Percentiles rank a stretch among this genome's conserved stretches.
phyloP scores from a whole-genome alignment of 768 basidiomycete genomes.

The Pholiota molesta region DNA sequence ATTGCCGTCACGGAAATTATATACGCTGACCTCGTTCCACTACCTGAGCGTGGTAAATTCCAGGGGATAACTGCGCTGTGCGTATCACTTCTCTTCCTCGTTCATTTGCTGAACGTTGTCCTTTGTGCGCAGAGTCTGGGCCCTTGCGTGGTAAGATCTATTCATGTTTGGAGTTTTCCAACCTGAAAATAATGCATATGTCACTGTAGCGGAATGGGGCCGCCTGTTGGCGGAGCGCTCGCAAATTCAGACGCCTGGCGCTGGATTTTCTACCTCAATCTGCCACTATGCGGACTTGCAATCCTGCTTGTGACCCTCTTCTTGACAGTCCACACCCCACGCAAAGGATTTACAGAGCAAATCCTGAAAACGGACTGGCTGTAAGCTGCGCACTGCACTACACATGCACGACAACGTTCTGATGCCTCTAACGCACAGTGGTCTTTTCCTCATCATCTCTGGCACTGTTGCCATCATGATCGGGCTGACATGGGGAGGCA shows the following conservation, averaged over 20 bases:
- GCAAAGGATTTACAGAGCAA: too few relatives aligned
- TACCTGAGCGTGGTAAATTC: slow-evolving; percentile 5
- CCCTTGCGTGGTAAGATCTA: too few relatives aligned
- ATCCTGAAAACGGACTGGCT: slow-evolving; percentile 6
- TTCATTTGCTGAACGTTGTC: too few relatives aligned
- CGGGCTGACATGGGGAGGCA: slow-evolving; percentile 7
- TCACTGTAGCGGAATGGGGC: slow-evolving; percentile 6
- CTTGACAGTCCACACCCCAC: slow-evolving; percentile 1
- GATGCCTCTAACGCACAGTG: slow-evolving; percentile 1
- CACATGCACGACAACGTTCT: neutral
- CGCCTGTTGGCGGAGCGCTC: slow-evolving; percentile 6
- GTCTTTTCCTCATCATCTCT: slow-evolving; percentile 1
- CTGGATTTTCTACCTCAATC: slow-evolving; percentile 9
- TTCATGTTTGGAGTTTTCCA: too few relatives aligned
- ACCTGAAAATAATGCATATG: too few relatives aligned
- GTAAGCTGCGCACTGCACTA: neutral
- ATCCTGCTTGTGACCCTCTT: neutral
- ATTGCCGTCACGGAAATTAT: slow-evolving; percentile 9
- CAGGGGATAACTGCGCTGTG: slow-evolving; percentile 7
- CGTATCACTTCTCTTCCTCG: too few relatives aligned
- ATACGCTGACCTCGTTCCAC: slow-evolving; percentile 6
- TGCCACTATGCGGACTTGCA: slow-evolving; percentile 3
- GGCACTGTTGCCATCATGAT: slow-evolving; percentile 2
- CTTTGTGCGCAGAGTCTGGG: too few relatives aligned
- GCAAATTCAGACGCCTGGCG: slow-evolving; percentile 6